phyloP scores from a whole-genome alignment of 2,329 filamentous ascomycete genomes.

The Zalaria obscura region DNA sequence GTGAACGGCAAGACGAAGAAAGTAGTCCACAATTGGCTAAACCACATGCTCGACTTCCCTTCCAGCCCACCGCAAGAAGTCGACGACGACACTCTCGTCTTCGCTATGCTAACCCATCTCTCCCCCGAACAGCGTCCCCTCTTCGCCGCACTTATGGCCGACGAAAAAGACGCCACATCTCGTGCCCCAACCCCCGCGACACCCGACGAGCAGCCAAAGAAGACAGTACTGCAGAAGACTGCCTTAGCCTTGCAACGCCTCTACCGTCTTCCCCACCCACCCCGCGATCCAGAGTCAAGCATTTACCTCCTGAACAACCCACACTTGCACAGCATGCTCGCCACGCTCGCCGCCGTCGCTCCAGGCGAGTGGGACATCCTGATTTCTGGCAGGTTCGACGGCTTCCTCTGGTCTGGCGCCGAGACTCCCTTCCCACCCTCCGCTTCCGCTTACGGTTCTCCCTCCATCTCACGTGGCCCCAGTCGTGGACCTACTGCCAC shows the following conservation, averaged over 20 bases:
- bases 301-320: constrained; percentile 77
- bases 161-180: constrained; percentile 35
- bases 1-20: constrained; percentile 86
- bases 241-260: constrained; percentile 70
- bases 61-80: constrained; percentile 72
- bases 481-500: constrained; percentile 29
- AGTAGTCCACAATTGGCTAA: constrained; percentile 85
- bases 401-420: constrained; percentile 86
- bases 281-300: constrained; percentile 73
- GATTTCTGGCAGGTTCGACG: constrained; percentile 84
- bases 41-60: constrained; percentile 59
- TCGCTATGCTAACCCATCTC: constrained; percentile 84
- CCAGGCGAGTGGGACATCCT: constrained; percentile 94
- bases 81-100: constrained; percentile 84
- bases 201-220: constrained; percentile 13
- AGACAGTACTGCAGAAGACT: constrained; percentile 58
- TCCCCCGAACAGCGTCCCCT: constrained; percentile 60
- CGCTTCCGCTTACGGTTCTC: constrained; percentile 13
- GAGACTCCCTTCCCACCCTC: constrained; percentile 35
- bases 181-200: constrained; percentile 57
- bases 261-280: constrained; percentile 58
- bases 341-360: constrained; percentile 77
- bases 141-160: constrained; percentile 67
- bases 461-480: constrained; percentile 14
- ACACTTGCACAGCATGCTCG: constrained; percentile 68